phyloP scores from a whole-genome alignment of 1,284 basidiomycete genomes.

The Ustilago lituana region DNA sequence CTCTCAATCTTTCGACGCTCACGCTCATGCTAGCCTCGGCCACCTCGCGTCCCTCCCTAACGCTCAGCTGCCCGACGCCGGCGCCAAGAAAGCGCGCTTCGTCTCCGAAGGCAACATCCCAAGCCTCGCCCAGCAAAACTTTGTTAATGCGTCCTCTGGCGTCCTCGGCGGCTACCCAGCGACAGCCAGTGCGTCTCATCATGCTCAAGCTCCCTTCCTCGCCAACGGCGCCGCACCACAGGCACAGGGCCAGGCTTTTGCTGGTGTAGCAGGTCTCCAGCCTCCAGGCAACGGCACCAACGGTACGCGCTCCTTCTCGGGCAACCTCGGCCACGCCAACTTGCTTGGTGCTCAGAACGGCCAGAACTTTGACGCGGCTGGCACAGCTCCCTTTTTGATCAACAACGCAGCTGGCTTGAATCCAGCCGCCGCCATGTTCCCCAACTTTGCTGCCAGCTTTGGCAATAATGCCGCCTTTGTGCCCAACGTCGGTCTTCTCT shows the following conservation, averaged over 20 bases:
- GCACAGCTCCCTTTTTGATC: slow-evolving; percentile 34
- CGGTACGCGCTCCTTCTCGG: slow-evolving; percentile 50
- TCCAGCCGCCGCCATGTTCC: slow-evolving; percentile 29
- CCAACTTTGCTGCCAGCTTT: slow-evolving; percentile 39
- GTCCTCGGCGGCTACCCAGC: slow-evolving; percentile 14
- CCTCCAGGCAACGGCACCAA: slow-evolving; percentile 49
- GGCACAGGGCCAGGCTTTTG: slow-evolving; percentile 24
- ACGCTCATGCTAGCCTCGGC: slow-evolving; percentile 38
- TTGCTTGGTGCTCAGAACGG: slow-evolving; percentile 24
- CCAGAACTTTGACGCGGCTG: slow-evolving; percentile 23
- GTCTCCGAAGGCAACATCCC: slow-evolving; percentile 58
- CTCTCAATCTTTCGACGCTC: slow-evolving; percentile 52
- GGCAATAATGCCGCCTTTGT: slow-evolving; percentile 29
- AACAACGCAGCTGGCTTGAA: slow-evolving; percentile 20
- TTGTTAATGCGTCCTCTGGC: slow-evolving; percentile 14
- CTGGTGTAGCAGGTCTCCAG: slow-evolving; percentile 27
- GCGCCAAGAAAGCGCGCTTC: slow-evolving; percentile 55
- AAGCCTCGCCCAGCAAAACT: slow-evolving; percentile 35
- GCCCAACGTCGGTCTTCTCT: slow-evolving; percentile 30
- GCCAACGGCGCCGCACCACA: slow-evolving; percentile 21
- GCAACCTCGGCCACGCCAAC: slow-evolving; percentile 36
- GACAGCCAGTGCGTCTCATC: slow-evolving; percentile 7
- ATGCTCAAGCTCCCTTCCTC: slow-evolving; percentile 22
- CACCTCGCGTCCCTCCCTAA: slow-evolving; percentile 24
- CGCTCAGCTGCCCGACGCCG: slow-evolving; percentile 24